Percentiles rank a stretch among this genome's conserved stretches.
Evolutionary conservation across 148 eudicot species (phyloP).

Genomic region (Euryodendron excelsum): DNA sequence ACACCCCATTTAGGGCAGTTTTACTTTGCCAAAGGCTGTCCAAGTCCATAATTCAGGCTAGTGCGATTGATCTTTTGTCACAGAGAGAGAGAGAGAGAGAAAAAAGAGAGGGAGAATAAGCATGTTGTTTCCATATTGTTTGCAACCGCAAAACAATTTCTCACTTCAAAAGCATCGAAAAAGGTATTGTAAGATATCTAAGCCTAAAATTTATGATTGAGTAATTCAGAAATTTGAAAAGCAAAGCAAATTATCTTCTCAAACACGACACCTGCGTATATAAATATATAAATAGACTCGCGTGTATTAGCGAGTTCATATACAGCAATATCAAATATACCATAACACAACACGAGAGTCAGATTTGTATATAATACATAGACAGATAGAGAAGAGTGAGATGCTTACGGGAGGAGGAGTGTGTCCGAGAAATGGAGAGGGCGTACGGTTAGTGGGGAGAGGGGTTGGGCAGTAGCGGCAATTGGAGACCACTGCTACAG

Average conservation of each 20-base stretch:
- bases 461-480: not conserved
- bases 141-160: not conserved
- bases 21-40: not conserved
- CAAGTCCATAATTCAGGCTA: not conserved
- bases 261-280: not conserved
- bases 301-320: not conserved
- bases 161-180: not conserved
- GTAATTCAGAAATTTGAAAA: not conserved
- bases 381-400: constrained; percentile 7
- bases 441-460: not conserved
- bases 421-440: constrained; percentile 34
- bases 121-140: too few species aligned
- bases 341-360: not conserved
- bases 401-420: constrained; percentile 21
- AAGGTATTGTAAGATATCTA: not conserved
- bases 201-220: not conserved
- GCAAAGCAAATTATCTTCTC: not conserved
- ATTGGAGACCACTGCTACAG: not conserved
- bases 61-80: not conserved
- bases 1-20: not conserved
- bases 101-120: too few species aligned
- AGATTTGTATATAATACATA: not conserved
- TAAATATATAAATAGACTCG: too few species aligned
- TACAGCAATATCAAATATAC: not conserved
- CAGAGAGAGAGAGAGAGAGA: not conserved